phyloP scores from a whole-genome alignment of 805 yeast genomes.

The Hanseniaspora lindneri region DNA sequence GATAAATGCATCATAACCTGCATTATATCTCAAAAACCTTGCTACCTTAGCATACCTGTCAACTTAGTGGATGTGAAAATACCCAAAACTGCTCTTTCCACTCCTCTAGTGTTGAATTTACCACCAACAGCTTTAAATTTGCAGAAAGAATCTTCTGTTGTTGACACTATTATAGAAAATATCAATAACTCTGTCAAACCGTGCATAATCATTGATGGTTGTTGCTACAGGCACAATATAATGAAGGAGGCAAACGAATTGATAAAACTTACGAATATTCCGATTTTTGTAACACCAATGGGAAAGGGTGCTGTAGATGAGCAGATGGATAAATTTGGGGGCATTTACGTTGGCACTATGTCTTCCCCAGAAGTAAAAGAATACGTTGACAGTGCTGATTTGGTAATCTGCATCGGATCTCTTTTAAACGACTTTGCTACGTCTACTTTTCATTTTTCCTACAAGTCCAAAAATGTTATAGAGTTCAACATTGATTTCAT shows the following conservation, averaged over 20 bases:
- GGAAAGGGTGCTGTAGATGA: conserved; percentile 60
- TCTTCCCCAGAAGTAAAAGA: conserved; percentile 38
- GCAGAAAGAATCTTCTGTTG: conserved; percentile 25
- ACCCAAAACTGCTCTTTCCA: conserved; percentile 29
- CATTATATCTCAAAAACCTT: conserved; percentile 49
- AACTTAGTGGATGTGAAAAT: conserved; percentile 41
- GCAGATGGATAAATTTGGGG: conserved; percentile 43
- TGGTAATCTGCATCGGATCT: conserved; percentile 54
- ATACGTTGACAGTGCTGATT: conserved; percentile 43
- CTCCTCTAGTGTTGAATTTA: conserved; percentile 26
- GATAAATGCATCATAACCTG: conserved; percentile 36
- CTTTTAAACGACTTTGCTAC: conserved; percentile 47
- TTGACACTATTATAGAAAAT: conserved; percentile 32
- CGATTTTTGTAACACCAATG: conserved; percentile 43
- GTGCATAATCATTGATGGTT: conserved; percentile 41
- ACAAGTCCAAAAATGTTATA: conserved; percentile 41
- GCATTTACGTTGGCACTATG: conserved; percentile 51
- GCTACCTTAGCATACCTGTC: conserved; percentile 56
- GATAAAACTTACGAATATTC: conserved; percentile 37
- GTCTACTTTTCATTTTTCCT: conserved; percentile 43
- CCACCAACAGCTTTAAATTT: conserved; percentile 29
- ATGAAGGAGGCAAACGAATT: conserved; percentile 34
- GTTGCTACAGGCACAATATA: conserved; percentile 46
- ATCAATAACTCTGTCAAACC: conserved; percentile 43
- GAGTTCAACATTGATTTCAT: conserved; percentile 47